Base-by-base conservation (phyloP, 2,329 filamentous ascomycete species). In the Colletotrichum sp. region DNA sequence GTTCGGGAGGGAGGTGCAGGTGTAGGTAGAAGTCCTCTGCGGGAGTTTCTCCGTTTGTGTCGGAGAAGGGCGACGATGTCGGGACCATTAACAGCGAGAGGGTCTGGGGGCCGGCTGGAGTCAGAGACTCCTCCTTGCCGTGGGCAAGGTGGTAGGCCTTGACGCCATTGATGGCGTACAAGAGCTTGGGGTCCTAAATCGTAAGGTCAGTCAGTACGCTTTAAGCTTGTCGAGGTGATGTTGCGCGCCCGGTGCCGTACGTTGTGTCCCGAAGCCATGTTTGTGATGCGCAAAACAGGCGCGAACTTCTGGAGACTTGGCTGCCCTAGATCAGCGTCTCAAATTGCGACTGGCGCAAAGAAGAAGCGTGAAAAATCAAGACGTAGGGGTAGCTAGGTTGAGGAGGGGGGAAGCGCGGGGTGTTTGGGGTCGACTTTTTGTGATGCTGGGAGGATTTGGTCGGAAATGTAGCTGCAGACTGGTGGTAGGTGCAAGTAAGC, bases 1-100 rank as follows among this genome's bases (percentile, higher is more conserved):
- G 92, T 88, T 98, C 96, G 24, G 96, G 96, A 16, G 96, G 96
- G 12, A 99, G 92, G 81, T 98, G 96, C 28, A 99, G 92, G 85
- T 99, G 96, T 7, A 99, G 92, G 84, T 99, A 99, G 87, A 98
- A 99, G 88, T 99, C 97, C 83, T 98, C 95, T 82, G 96, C 94
- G 6, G 90, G 89, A 71, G 90, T 88, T 75, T 98, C 94, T 82
- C 91, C 89, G 64, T 83, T 80, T 12, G 85, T 82, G 74, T 92
- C 90, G 64, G 90, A 89, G 81, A 92, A 95, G 28, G 93, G 91
- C 34, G 95, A 95, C 18, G 94, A 94, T 5, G 96, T 98, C 8
- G 96, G 96, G 21, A 99, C 96, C 96, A 99, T 99, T 81, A 99
- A 87, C 72, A 99, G 90, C 26, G 96, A 98, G 70, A 99, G 90